Evolutionary conservation across 192 early-diverging fungal genomes (phyloP), one percentile per base, ranked within the genome.

Genomic region (Haplosporangium gracile): DNA sequence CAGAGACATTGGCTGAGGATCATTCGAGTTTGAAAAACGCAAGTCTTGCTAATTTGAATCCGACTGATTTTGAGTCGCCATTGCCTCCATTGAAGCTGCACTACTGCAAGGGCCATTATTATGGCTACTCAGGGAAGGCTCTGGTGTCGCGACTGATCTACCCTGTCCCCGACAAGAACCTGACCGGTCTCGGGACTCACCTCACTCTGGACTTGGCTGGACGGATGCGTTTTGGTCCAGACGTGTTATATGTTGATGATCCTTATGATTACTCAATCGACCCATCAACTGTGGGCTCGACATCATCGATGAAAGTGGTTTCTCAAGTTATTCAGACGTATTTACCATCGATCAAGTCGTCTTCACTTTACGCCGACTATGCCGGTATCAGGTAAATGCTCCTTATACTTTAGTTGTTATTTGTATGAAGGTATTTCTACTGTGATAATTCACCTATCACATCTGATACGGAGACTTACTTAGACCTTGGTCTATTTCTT

Each of bases 101-200:
- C 77, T 95, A 94, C 82, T 95, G 93, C 74, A 96, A 95, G 76
- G 97, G 97, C 0, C 93, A 93, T 73, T 98, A 97, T 83, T 97
- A 94, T 85, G 85, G 90, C 38, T 94, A 93, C 60, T 73, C 88
- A 4, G 82, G 83, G 22, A 84, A 69, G 40, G 71, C 74, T 20
- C 60, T 81, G 8, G 91, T 95, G 0, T 88, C 85, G 29, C 91
- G 93, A 38, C 89, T 98, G 18, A 93, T 98, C 16, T 98, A 97
- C 78, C 97, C 97, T 20, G 91, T 94, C 11, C 97, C 97, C 0
- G 94, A 95, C 76, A 90, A 89, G 76, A 91, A 96, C 74, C 73
- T 96, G 63, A 90, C 90, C 10, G 90, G 93, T 29, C 88, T 97
- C 15, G 97, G 97, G 60, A 93, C 95, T 4, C 97, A 97, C 82